A percentile compares a stretch with the other conserved stretches of the same genome.
Evolutionary conservation across 306 rosid species (phyloP).

Genomic region (Alnus rubra): DNA sequence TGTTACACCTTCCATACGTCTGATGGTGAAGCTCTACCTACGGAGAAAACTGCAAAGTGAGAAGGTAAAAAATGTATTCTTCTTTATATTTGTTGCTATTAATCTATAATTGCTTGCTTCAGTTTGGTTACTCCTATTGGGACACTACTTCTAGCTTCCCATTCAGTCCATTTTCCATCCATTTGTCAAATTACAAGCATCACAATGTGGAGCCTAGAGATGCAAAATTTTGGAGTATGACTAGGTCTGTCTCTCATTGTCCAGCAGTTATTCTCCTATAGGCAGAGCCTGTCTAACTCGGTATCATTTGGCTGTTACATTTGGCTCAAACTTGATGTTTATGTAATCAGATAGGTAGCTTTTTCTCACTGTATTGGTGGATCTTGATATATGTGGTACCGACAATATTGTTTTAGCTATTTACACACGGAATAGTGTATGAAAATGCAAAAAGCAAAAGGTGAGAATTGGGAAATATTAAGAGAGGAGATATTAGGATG

Average conservation of each 20-base stretch:
- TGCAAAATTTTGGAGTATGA: neutral
- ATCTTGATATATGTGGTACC: neutral
- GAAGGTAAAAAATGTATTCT: conserved; percentile 42
- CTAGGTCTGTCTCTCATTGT: neutral
- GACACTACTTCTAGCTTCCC: neutral
- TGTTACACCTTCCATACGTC: conserved; percentile 81
- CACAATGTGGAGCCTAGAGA: conserved; percentile 1
- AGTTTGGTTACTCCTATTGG: neutral
- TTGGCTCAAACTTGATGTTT: neutral
- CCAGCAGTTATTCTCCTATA: neutral
- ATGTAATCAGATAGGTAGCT: neutral
- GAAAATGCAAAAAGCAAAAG: neutral
- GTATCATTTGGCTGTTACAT: neutral
- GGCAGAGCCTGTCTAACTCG: neutral
- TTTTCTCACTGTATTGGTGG: neutral
- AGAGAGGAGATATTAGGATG: neutral
- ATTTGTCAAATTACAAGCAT: neutral
- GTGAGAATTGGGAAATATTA: neutral
- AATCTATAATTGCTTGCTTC: neutral
- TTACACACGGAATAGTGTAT: neutral
- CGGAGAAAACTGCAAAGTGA: conserved; percentile 70
- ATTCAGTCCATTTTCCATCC: conserved; percentile 3
- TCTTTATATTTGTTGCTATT: neutral
- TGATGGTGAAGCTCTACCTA: conserved; percentile 76
- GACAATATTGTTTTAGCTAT: neutral